phyloP scores from a whole-genome alignment of 228 moss, liverwort and hornwort genomes.

The Sphagnum magellanicum region DNA sequence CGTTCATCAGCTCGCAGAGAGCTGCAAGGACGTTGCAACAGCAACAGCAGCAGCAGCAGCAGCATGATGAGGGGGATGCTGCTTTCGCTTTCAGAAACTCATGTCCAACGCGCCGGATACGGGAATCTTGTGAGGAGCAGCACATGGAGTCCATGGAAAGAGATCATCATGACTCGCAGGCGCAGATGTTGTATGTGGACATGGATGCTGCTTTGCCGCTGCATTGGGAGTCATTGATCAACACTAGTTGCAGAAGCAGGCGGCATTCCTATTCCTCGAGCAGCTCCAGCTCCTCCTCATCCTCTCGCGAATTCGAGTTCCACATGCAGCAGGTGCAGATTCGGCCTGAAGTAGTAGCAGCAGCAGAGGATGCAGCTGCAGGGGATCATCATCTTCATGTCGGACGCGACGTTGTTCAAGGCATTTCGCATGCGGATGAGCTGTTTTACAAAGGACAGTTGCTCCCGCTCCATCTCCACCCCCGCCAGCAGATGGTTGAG shows the following conservation, averaged over 20 bases:
- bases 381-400: too few species aligned
- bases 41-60: too few species aligned
- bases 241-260: too few species aligned
- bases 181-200: neutral
- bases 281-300: neutral
- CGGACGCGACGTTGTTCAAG: neutral
- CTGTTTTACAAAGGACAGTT: slow-evolving; percentile 53
- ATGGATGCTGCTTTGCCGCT: neutral
- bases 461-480: slow-evolving; percentile 43
- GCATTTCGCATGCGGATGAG: slow-evolving; percentile 52
- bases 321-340: neutral
- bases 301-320: neutral
- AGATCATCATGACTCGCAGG: neutral
- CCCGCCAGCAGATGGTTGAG: slow-evolving; percentile 60
- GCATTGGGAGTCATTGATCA: neutral
- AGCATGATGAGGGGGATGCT: too few species aligned
- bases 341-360: neutral
- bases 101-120: too few species aligned
- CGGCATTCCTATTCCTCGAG: too few species aligned
- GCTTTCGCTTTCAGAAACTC: too few species aligned
- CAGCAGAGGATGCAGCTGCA: neutral
- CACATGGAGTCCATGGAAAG: neutral
- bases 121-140: neutral
- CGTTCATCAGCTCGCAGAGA: too few species aligned
- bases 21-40: too few species aligned